Base-by-base conservation (phyloP, 768 basidiomycete species). In the Trametes sanguinea region DNA sequence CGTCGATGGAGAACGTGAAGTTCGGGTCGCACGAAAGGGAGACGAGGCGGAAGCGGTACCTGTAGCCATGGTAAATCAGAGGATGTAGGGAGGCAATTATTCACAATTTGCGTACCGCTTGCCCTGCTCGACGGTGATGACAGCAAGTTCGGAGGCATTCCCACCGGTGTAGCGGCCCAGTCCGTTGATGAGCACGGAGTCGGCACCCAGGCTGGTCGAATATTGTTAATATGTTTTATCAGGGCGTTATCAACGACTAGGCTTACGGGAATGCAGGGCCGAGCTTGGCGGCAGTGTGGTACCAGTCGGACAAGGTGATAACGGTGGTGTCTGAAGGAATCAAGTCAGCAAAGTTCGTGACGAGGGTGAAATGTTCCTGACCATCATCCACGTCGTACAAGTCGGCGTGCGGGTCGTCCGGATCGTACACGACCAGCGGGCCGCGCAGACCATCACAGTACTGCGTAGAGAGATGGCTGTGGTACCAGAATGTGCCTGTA, bases 251-350 rank as follows among this genome's bases (percentile, higher is more conserved):
- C 54, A 51, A 32, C n/a, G 16, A 33, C 17, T 22, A 22, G n/a
- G 57, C 53, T 16, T 55, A 65, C 63, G 65, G 63, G 51, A 64
- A 65, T 2, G 48, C 53, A 35, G 61, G 39, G 17, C 61, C 52
- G 11, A 53, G 52, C 14, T 50, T 54, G 2, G 68, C 68, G 9
- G 64, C 63, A 6, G 57, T 50, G 33, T 73, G 73, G 13, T 73
- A 80, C 80, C 81, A 82, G 60, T 82, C 81, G 3, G 76, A 73
- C 6, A 82, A 69, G 0, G 78, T 79, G 53, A 82, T 79, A 29
- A 83, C 67, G 5, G 82, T 83, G 5, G 69, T 65, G 73, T 81
- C 80, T 70, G 37, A 2, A 6, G 13, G 13, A 6, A 6, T 6
- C 6, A 6, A 11, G 11, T 37, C 35, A 37, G 35, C 6, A 6